Conservation (phyloP, 805 yeast genomes). For the Schwanniomyces occidentalis region DNA sequence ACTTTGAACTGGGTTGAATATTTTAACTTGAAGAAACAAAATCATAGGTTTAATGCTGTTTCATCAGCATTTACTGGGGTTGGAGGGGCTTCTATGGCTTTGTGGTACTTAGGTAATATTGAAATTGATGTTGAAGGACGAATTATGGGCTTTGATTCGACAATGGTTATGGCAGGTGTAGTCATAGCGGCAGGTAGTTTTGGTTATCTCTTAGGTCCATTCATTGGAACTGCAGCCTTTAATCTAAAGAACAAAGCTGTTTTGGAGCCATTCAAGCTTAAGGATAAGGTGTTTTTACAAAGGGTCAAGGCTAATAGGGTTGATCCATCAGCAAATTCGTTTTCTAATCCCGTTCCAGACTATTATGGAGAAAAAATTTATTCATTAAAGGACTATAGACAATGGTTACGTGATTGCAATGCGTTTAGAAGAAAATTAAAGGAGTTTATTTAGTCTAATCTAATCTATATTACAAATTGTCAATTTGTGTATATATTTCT, state of each 20-base stretch:
- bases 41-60: constrained; percentile 65
- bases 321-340: constrained; percentile 87
- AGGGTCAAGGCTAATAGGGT: constrained; percentile 80
- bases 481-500: constrained; percentile 2
- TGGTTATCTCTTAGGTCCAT: constrained; percentile 84
- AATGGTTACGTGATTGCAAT: constrained; percentile 94
- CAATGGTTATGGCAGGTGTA: constrained; percentile 74
- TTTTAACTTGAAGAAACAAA: constrained; percentile 70
- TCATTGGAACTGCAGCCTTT: constrained; percentile 71
- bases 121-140: constrained; percentile 87
- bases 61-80: constrained; percentile 71
- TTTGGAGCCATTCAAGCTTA: constrained; percentile 50
- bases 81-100: constrained; percentile 64
- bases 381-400: constrained; percentile 81
- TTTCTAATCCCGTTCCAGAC: constrained; percentile 96
- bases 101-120: constrained; percentile 73
- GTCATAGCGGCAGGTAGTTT: constrained; percentile 69
- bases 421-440: constrained; percentile 82
- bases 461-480: constrained; percentile 1
- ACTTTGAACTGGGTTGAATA: constrained; percentile 76
- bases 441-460: constrained; percentile 56
- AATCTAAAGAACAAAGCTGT: constrained; percentile 49
- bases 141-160: constrained; percentile 87
- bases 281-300: constrained; percentile 72
- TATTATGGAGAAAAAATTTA: constrained; percentile 96